Conservation (phyloP, 148 eudicot genomes). For the Chenopodium quinoa region DNA sequence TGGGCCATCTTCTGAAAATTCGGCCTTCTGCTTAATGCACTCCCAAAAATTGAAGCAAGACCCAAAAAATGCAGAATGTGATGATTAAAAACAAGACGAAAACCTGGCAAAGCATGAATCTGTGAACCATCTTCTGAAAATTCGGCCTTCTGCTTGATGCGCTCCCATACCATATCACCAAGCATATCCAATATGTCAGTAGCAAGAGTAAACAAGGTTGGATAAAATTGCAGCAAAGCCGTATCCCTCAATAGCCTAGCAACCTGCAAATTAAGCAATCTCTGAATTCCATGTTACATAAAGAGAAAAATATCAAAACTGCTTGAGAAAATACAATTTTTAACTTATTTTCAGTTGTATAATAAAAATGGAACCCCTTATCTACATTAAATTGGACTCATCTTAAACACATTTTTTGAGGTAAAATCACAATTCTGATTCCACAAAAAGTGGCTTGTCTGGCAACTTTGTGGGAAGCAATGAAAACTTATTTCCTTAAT, state of each 20-base stretch:
- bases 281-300: not conserved
- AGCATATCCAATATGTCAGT: constrained; percentile 75
- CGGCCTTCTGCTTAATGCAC: constrained; percentile 68
- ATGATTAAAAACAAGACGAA: constrained; percentile 12
- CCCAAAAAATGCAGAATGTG: not conserved
- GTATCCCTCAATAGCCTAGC: constrained; percentile 73
- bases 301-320: not conserved
- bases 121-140: constrained; percentile 46
- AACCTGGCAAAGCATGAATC: constrained; percentile 53
- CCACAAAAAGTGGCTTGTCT: not conserved
- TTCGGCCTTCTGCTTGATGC: constrained; percentile 67
- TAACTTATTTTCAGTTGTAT: not conserved
- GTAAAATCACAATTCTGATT: not conserved
- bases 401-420: not conserved
- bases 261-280: constrained; percentile 45
- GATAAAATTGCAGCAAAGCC: constrained; percentile 65
- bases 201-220: constrained; percentile 65
- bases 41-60: constrained; percentile 31
- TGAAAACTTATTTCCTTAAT: not conserved
- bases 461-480: not conserved
- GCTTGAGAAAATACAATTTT: not conserved
- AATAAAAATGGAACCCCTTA: not conserved
- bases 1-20: constrained; percentile 47
- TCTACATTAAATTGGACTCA: not conserved
- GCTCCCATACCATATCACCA: constrained; percentile 76